A percentile compares a stretch with the other conserved stretches of the same genome.
Conservation (phyloP, 768 basidiomycete species). For the Mycena chlorophos region DNA sequence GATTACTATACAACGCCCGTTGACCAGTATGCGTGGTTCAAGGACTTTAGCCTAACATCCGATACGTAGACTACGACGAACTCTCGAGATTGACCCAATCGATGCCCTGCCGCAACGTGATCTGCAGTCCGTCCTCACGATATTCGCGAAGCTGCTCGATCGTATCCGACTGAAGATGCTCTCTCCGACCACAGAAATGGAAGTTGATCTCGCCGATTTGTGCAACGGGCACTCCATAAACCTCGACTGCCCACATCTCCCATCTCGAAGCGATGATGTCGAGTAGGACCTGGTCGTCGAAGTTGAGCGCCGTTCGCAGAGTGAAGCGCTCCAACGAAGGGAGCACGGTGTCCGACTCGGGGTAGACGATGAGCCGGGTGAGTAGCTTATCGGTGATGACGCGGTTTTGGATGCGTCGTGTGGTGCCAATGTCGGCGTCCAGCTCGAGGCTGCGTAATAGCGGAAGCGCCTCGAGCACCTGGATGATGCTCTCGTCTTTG, state of each 20-base stretch:
- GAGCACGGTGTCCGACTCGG: conserved; percentile 16
- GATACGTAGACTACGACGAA: conserved; percentile 27
- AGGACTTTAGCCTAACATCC: conserved; percentile 54
- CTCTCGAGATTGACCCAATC: not conserved
- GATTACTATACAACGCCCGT: conserved; percentile 64
- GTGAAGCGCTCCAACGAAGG: conserved; percentile 8
- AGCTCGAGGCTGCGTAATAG: conserved; percentile 4
- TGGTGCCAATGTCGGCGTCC: conserved; percentile 19
- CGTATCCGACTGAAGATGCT: not conserved
- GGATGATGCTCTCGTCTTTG: conserved; percentile 10
- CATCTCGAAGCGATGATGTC: conserved; percentile 19
- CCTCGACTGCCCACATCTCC: conserved; percentile 10
- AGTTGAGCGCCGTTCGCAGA: conserved; percentile 13
- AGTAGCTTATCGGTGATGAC: conserved; percentile 16
- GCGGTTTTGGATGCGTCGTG: conserved; percentile 14
- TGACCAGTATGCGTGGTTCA: conserved; percentile 80
- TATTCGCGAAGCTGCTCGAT: conserved; percentile 6
- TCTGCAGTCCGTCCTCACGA: not conserved
- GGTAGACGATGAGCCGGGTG: conserved; percentile 11
- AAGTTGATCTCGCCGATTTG: conserved; percentile 10
- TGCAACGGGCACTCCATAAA: conserved; percentile 10
- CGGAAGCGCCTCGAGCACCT: conserved; percentile 8
- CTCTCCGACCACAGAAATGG: conserved; percentile 7
- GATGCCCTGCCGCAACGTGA: conserved; percentile 11
- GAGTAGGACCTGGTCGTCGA: conserved; percentile 11